Evolutionary conservation across 2,329 filamentous ascomycete species (phyloP).

Genomic region (Aspergillus sp.): DNA sequence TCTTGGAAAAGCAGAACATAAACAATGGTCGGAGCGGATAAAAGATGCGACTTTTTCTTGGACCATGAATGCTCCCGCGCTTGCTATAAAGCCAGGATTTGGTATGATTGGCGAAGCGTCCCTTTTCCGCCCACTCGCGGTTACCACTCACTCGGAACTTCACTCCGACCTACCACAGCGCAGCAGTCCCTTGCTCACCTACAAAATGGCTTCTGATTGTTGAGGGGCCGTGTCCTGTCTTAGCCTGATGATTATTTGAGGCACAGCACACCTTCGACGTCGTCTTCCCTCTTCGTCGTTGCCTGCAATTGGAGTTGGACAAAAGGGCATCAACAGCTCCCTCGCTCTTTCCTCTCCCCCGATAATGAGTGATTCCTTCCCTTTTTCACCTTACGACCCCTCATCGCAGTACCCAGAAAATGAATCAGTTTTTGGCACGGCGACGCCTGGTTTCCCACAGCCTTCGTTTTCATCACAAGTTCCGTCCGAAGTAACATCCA

Average conservation of each 20-base stretch:
- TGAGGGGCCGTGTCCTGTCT: not conserved
- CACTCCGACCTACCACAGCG: constrained; percentile 8
- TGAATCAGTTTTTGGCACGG: constrained; percentile 18
- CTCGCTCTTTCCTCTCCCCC: constrained; percentile 2
- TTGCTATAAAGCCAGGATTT: not conserved
- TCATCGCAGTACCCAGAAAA: constrained; percentile 18
- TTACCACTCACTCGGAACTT: not conserved
- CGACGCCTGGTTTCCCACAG: constrained; percentile 18
- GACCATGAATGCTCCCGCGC: not conserved
- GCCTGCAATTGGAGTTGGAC: not conserved
- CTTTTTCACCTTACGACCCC: constrained; percentile 14
- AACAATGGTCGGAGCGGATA: not conserved
- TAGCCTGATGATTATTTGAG: not conserved
- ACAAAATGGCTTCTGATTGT: not conserved
- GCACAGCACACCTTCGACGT: not conserved
- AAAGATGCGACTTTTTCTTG: not conserved
- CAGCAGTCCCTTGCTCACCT: not conserved
- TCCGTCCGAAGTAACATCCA: constrained; percentile 17
- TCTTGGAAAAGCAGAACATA: not conserved
- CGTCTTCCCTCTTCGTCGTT: not conserved
- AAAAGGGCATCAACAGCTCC: constrained; percentile 4
- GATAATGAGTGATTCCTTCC: constrained; percentile 23
- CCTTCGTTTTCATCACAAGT: constrained; percentile 15
- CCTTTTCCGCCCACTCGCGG: not conserved
- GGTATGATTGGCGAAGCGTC: not conserved